phyloP scores from a whole-genome alignment of 2,329 filamentous ascomycete genomes.

The Cladophialophora yegresii region DNA sequence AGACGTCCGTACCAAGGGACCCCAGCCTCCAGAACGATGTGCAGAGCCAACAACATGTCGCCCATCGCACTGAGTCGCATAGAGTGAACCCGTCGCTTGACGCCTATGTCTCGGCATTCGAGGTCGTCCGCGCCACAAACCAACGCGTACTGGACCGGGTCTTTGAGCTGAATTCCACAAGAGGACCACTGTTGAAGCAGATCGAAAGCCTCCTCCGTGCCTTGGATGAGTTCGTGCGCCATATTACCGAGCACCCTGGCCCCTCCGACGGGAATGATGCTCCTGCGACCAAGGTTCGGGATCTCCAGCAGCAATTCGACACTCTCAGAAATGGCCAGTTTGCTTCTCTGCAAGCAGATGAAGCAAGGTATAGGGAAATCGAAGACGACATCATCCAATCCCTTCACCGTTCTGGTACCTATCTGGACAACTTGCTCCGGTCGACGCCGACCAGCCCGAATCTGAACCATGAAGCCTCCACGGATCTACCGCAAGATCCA shows the following conservation, averaged over 20 bases:
- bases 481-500: neutral
- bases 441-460: neutral
- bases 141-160: slow-evolving; percentile 1
- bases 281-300: neutral
- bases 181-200: neutral
- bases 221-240: slow-evolving; percentile 7
- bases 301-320: slow-evolving; percentile 5
- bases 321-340: slow-evolving; percentile 3
- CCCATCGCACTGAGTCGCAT: neutral
- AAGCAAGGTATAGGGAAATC: neutral
- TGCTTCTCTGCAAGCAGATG: slow-evolving; percentile 7
- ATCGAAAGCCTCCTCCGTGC: neutral
- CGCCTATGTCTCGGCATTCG: slow-evolving; percentile 3
- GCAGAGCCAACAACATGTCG: neutral
- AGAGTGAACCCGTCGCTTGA: neutral
- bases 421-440: slow-evolving; percentile 2
- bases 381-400: slow-evolving; percentile 18
- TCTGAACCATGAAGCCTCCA: neutral
- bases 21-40: neutral
- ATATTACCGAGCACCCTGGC: neutral
- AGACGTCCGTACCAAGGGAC: neutral
- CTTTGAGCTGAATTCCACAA: slow-evolving; percentile 12
- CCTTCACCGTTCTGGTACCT: slow-evolving; percentile 5
- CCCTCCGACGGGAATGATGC: neutral
- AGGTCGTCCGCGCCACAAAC: neutral